Evolutionary conservation across 2,329 filamentous ascomycete genomes (phyloP), one percentile per base, ranked within the genome.

Genomic region (Clathrospora elynae): DNA sequence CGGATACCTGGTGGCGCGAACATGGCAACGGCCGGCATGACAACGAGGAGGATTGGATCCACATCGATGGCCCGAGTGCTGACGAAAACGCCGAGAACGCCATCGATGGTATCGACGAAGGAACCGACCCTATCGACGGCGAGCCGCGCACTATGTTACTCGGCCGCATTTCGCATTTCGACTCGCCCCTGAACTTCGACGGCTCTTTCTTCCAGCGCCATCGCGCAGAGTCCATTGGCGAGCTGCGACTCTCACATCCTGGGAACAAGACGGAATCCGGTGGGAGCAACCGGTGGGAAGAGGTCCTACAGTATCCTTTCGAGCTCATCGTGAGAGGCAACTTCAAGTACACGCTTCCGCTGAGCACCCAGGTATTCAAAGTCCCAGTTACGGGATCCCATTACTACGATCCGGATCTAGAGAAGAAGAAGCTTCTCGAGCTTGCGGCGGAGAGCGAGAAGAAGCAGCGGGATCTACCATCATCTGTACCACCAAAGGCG

Each of bases 261-360:
- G 91, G 92, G 3, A 99, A 97, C 69, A 85, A 85, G 58, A 97
- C 93, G 0, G 85, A 90, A 62, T 76, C 82, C 29, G 87, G 88
- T 26, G 93, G 92, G 6, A 86, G 85, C 2, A 84, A 87, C 62
- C 83, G 91, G 9, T 99, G 93, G 93, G 90, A 95, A 66, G 82
- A 84, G 46, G 91, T 97, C 32, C 78, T 96, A 35, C 83, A 95
- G 53, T 88, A 96, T 68, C 88, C 92, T 30, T 99, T 97, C 58
- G 90, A 96, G 56, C 79, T 99, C 34, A 92, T 97, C 48, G 82
- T 99, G 28, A 86, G 93, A 58, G 93, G 93, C 14, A 87, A 93
- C 10, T 78, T 99, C 56, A 90, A 91, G 64, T 99, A 99, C 62
- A 78, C 82, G 49, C 71, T 85, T 3, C 82, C 83, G 6, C 71